phyloP scores from a whole-genome alignment of 495 filamentous ascomycete genomes.

The Podospora tetraspora region DNA sequence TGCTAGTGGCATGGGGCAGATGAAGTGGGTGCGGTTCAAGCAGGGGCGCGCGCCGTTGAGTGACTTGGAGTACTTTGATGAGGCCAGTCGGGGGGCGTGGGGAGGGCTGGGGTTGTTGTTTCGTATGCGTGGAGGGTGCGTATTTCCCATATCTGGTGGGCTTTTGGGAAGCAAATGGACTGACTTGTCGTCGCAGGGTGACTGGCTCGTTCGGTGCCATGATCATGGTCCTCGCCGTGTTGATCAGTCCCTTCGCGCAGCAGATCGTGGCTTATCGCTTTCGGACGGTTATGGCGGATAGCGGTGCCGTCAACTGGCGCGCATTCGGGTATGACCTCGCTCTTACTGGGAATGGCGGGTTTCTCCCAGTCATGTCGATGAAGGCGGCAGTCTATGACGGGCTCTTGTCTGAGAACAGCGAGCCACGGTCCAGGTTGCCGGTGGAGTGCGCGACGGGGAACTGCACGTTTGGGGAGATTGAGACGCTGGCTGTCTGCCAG shows the following conservation, averaged over 20 bases:
- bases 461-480: conserved; percentile 26
- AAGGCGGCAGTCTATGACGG: conserved; percentile 34
- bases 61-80: conserved; percentile 43
- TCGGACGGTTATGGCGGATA: conserved; percentile 1
- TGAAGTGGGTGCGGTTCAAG: conserved; percentile 48
- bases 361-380: conserved; percentile 28
- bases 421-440: conserved; percentile 19
- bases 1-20: conserved; percentile 37
- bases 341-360: conserved; percentile 4
- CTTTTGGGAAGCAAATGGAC: background rate
- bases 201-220: conserved; percentile 38
- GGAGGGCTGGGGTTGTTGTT: conserved; percentile 36
- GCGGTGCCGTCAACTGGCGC: conserved; percentile 14
- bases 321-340: conserved; percentile 6
- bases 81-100: conserved; percentile 39
- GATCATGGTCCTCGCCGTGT: conserved; percentile 37
- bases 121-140: conserved; percentile 22
- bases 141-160: background rate
- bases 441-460: conserved; percentile 27
- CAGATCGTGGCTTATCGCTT: conserved; percentile 22
- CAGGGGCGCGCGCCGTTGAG: conserved; percentile 32
- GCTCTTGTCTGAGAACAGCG: conserved; percentile 27
- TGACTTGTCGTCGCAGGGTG: background rate
- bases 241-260: conserved; percentile 24
- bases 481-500: conserved; percentile 28